Base-by-base conservation (phyloP, 1,284 basidiomycete species). In the Trichosporon sp. region DNA sequence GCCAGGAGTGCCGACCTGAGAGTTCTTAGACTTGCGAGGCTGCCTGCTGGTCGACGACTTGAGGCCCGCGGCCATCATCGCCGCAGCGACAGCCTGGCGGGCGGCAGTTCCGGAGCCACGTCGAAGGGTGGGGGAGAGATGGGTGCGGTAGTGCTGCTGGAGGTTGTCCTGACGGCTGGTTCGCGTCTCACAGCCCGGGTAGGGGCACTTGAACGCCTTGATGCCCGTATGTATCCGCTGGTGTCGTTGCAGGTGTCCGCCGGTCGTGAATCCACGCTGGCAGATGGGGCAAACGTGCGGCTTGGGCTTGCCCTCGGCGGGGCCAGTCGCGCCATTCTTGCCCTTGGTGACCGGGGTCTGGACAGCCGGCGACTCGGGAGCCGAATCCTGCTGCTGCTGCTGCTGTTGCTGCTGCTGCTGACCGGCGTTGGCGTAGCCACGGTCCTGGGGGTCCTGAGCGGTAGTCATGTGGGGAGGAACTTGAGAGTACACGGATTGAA, bases 141-240 rank as follows among this genome's bases (percentile, higher is more conserved):
- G 78, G 7, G 78, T 79, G 1, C 78, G 75, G 65, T 79, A 79
- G 68, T 80, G 78, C 67, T 78, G 78, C 63, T 78, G 77, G 14
- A 78, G 62, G 65, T 78, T 78, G 64, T 80, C 77, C 70, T 78
- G 76, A 44, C 77, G 67, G 61, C 74, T 77, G 19, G 76, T 78
- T 62, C 74, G 70, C 25, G 77, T 78, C 70, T 78, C 76, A 63
- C 77, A 78, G 10, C 75, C 77, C 13, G 77, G 78, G 69, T 74
- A 78, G 7, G 77, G 78, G 66, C 77, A 80, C 66, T 75, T 77
- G 72, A 78, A 78, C 29, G 77, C 78, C 71, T 78, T 80, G 58
- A 78, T 78, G 46, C 78, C 77, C 3, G 77, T 78, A 62, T 78
- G 78, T 44, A 80, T 80, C 66, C 76, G 63, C 66, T 77, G 76